These are phyloP conservation scores for Cutaneotrichosporon sp. DNA, from an alignment of 1,284 basidiomycete species.

Conservation along the genomic window DNA sequence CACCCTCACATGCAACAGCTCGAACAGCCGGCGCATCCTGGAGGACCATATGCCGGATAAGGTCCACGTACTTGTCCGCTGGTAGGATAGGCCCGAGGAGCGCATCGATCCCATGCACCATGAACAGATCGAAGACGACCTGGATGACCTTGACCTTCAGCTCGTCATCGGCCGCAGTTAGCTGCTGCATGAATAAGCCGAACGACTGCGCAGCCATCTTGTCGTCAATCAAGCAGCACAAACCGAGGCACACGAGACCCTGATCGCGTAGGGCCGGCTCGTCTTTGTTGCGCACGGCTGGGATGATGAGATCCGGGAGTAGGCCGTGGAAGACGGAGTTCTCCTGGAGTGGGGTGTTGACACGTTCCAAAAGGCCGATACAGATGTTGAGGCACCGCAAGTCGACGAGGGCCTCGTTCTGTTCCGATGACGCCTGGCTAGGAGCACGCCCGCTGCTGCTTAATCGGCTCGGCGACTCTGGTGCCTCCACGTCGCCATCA, in stretches of 20 bases:
- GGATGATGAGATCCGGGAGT: constrained; percentile 82
- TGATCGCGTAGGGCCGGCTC: constrained; percentile 77
- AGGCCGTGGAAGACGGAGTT: constrained; percentile 91
- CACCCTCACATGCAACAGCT: constrained; percentile 72
- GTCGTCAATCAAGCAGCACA: constrained; percentile 86
- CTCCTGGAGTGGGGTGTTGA: constrained; percentile 86
- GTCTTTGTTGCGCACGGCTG: constrained; percentile 75
- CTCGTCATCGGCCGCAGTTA: constrained; percentile 68
- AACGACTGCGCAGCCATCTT: constrained; percentile 88
- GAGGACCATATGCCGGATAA: constrained; percentile 67
- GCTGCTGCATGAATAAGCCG: constrained; percentile 78
- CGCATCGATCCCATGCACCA: constrained; percentile 72
- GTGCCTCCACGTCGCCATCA: constrained; percentile 51
- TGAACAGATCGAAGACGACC: constrained; percentile 82
- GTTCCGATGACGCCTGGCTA: constrained; percentile 20
- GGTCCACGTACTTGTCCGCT: constrained; percentile 62
- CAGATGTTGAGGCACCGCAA: constrained; percentile 80
- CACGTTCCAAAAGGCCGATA: constrained; percentile 84
- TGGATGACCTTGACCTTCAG: constrained; percentile 78
- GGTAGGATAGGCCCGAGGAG: constrained; percentile 39
- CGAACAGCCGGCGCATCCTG: constrained; percentile 74
- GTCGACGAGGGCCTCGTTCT: constrained; percentile 64
- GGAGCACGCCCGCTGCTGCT: background rate
- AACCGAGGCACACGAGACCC: constrained; percentile 75
- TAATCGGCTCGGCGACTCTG: background rate